Conservation (phyloP, 352 stramenopile genomes). For the Pythium aristosporum region DNA sequence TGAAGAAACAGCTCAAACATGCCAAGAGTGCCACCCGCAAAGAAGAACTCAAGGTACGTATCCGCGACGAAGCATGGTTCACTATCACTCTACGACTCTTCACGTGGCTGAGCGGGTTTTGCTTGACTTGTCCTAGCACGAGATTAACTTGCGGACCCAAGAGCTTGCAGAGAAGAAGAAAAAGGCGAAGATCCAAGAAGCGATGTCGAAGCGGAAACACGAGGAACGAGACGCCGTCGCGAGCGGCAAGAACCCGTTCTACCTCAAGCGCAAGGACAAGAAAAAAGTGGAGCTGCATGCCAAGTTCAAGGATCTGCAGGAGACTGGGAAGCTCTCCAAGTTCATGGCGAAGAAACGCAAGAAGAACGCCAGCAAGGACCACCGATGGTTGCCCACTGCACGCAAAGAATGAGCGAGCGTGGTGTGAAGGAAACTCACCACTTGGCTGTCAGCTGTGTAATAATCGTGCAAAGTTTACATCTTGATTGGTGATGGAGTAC, state of each 20-base stretch:
- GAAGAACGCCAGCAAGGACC: slow-evolving; percentile 93
- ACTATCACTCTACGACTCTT: not conserved
- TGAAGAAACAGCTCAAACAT: slow-evolving; percentile 77
- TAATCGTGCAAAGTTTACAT: not conserved
- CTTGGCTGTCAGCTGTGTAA: not conserved
- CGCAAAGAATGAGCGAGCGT: slow-evolving; percentile 38
- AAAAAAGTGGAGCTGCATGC: slow-evolving; percentile 88
- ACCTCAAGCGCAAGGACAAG: slow-evolving; percentile 92
- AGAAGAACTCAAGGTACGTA: slow-evolving; percentile 72
- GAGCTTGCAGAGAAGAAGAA: slow-evolving; percentile 76
- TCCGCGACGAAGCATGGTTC: not conserved
- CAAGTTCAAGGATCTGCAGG: slow-evolving; percentile 90
- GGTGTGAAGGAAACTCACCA: not conserved
- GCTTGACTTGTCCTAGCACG: slow-evolving; percentile 33
- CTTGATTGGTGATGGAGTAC: too few species aligned
- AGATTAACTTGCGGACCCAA: slow-evolving; percentile 69
- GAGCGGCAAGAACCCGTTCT: slow-evolving; percentile 89
- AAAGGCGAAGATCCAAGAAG: slow-evolving; percentile 65
- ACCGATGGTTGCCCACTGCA: slow-evolving; percentile 87
- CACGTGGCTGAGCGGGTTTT: not conserved
- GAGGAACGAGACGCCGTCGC: slow-evolving; percentile 89
- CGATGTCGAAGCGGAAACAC: slow-evolving; percentile 76
- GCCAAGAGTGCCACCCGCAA: slow-evolving; percentile 69
- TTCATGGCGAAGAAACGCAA: slow-evolving; percentile 94
- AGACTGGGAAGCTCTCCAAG: slow-evolving; percentile 87